Evolutionary conservation across 2,329 filamentous ascomycete genomes (phyloP), one percentile per base, ranked within the genome.

Genomic region (Penicillium sp.): DNA sequence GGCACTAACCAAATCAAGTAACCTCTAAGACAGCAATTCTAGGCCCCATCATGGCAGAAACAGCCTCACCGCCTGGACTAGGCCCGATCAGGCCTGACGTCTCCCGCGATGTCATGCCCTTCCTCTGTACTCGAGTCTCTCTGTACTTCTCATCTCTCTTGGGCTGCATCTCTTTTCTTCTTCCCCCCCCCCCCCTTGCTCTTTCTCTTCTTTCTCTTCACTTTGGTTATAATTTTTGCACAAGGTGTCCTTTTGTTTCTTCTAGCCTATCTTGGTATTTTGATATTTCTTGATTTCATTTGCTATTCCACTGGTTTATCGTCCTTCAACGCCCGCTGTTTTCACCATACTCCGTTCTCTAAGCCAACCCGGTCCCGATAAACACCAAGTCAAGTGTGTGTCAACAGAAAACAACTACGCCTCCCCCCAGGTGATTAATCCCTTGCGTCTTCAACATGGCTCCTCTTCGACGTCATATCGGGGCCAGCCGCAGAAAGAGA

Each of bases 401-500:
- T 46, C 50, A 45, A 34, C 38, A 52, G 39, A 50, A 39, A 46
- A 40, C 5, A 25, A 29, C 16, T 27, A 40, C 54, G 36, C 33
- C 33, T 29, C 34, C 19, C 44, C 45, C 21, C 23, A 55, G 48
- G 29, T 19, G 21, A 21, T 45, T 27, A 46, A 45, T 50, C 39
- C 25, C 36, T 44, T 49, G 41, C 19, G 31, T 46, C 11, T 44
- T 34, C 33, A 59, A 11, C 60, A 81, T 81, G 78, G 76, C 74
- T 67, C 72, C 72, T 55, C 73, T 70, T 66, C 72, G 73, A 67
- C 76, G 72, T 67, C 73, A 76, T 52, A 75, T 79, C 55, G 73
- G 76, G 58, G 71, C 75, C 48, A 78, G 78, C 64, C 73, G 78
- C 62, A 72, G 78, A 59, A 71, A 75, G 65, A 72, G 76, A 59